Percentiles rank a stretch among this genome's conserved stretches.
Evolutionary conservation across 768 basidiomycete species (phyloP).

Genomic region (Trametopsis cervina): DNA sequence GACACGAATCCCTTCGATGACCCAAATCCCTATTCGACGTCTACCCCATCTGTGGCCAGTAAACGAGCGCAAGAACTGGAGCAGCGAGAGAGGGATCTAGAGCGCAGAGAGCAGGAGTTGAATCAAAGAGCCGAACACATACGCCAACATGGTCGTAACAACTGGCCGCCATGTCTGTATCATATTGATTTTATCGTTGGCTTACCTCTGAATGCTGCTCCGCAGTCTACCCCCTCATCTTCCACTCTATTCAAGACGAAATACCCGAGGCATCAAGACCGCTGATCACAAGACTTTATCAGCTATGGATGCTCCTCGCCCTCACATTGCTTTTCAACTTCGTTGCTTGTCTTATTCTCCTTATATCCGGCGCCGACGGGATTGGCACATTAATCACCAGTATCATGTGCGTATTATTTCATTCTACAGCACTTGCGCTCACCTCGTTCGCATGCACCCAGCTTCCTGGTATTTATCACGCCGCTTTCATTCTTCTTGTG

Average conservation of each 20-base stretch:
- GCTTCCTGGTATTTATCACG: constrained; percentile 76
- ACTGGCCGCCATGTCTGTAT: constrained; percentile 85
- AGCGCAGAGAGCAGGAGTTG: constrained; percentile 71
- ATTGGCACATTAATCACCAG: constrained; percentile 77
- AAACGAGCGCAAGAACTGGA: constrained; percentile 58
- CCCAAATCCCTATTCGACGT: constrained; percentile 39
- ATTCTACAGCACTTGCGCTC: too few relatives aligned
- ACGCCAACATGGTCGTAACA: constrained; percentile 74
- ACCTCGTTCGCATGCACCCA: too few relatives aligned
- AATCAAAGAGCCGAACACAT: constrained; percentile 62
- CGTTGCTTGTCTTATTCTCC: constrained; percentile 81
- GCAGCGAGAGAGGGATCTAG: constrained; percentile 75
- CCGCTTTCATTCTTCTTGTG: constrained; percentile 83
- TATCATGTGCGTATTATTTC: constrained; percentile 66
- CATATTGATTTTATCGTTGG: constrained; percentile 1
- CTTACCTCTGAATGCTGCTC: neutral
- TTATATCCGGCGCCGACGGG: constrained; percentile 68
- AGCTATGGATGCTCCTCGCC: constrained; percentile 89
- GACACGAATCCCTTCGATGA: constrained; percentile 91
- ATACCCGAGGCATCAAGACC: constrained; percentile 77
- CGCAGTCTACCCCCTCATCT: constrained; percentile 88
- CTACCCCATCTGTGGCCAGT: constrained; percentile 26
- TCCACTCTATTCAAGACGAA: constrained; percentile 87
- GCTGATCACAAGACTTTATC: constrained; percentile 81
- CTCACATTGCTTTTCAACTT: constrained; percentile 83